Evolutionary conservation across 202 grass and related monocot species (phyloP).

Genomic region (Panicum hallii): DNA sequence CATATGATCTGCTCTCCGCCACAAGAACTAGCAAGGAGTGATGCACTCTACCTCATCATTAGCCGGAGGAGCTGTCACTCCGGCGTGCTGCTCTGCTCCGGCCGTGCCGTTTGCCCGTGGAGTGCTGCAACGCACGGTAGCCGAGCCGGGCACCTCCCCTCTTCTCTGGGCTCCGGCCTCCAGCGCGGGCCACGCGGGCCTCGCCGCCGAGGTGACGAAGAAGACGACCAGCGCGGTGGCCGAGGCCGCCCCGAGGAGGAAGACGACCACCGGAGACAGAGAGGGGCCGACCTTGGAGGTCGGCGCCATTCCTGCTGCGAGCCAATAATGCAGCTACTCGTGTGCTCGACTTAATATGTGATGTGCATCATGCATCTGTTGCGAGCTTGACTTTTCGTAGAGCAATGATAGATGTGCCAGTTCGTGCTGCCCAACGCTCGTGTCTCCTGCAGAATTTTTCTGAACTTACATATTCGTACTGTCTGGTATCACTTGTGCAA

Average conservation of each 20-base stretch:
- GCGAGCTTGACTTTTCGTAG: slow-evolving; percentile 15
- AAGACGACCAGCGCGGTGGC: slow-evolving; percentile 61
- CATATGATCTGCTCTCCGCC: neutral
- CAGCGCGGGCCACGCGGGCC: slow-evolving; percentile 35
- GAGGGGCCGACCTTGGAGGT: slow-evolving; percentile 34
- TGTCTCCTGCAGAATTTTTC: neutral
- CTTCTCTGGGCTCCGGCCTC: slow-evolving; percentile 13
- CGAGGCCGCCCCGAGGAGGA: slow-evolving; percentile 67
- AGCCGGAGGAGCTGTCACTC: neutral
- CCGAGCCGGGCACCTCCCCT: slow-evolving; percentile 9
- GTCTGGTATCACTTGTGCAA: neutral
- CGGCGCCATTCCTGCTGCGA: slow-evolving; percentile 19
- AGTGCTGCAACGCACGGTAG: neutral
- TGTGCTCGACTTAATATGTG: neutral
- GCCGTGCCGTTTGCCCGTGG: slow-evolving; percentile 6
- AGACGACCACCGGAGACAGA: slow-evolving; percentile 46
- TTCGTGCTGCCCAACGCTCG: slow-evolving; percentile 27
- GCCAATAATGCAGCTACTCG: neutral
- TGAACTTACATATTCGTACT: neutral
- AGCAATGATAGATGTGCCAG: neutral
- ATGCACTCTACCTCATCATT: slow-evolving; percentile 11
- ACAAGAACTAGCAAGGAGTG: neutral
- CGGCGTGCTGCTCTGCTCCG: neutral
- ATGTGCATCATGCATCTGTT: neutral
- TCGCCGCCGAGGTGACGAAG: slow-evolving; percentile 48